phyloP scores from a whole-genome alignment of 2,329 filamentous ascomycete genomes.

The Escovopsis sp. region DNA sequence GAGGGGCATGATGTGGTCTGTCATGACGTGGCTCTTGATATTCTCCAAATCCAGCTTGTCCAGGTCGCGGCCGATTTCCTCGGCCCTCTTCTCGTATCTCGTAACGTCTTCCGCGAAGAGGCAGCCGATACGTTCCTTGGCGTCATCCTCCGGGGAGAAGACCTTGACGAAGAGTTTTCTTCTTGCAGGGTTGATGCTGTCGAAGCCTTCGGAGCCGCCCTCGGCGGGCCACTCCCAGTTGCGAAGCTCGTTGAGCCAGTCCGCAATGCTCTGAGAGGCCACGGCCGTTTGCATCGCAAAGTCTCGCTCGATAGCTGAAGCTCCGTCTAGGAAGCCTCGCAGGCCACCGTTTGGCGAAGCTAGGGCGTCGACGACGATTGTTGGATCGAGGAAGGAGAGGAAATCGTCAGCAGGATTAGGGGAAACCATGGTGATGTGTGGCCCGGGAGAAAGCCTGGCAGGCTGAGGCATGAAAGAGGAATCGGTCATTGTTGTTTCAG shows the following conservation, averaged over 20 bases:
- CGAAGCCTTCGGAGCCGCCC: constrained; percentile 38
- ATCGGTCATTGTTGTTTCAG: constrained; percentile 24
- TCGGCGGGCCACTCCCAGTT: constrained; percentile 42
- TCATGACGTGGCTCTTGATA: constrained; percentile 75
- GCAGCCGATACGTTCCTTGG: constrained; percentile 49
- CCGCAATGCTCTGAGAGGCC: constrained; percentile 55
- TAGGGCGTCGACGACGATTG: constrained; percentile 46
- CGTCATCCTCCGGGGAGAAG: constrained; percentile 9
- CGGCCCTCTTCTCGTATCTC: constrained; percentile 56
- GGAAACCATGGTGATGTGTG: constrained; percentile 22
- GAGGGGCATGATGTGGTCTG: constrained; percentile 55
- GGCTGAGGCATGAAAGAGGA: constrained; percentile 18
- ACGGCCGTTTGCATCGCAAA: constrained; percentile 57
- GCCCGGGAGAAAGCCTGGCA: constrained; percentile 16
- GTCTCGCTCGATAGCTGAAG: constrained; percentile 51
- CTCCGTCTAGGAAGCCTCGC: constrained; percentile 44
- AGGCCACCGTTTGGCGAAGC: constrained; percentile 36
- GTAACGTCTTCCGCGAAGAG: constrained; percentile 49
- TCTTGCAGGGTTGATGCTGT: constrained; percentile 28
- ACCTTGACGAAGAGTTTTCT: constrained; percentile 21
- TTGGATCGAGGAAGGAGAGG: constrained; percentile 45
- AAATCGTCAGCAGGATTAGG: constrained; percentile 40
- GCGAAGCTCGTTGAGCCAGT: constrained; percentile 60
- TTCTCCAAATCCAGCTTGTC: constrained; percentile 65
- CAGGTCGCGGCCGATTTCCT: constrained; percentile 56